Percentiles rank a stretch among this genome's conserved stretches.
Conservation (phyloP, 2,329 filamentous ascomycete species). For the Parastagonospora avenae region DNA sequence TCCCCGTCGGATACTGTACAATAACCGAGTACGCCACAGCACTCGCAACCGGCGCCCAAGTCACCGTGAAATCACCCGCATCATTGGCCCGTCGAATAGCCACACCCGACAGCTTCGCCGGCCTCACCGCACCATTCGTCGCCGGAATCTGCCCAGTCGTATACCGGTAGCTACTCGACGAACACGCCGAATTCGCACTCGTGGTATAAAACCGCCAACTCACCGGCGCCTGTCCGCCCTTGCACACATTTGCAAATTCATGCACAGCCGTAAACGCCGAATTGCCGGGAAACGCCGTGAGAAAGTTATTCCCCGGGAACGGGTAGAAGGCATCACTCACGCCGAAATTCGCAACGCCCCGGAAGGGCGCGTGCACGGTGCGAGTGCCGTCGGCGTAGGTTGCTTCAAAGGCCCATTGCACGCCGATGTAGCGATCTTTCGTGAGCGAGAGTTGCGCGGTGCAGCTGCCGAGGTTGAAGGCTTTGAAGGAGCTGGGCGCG, state of each 20-base stretch:
- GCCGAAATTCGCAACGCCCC: slow-evolving; percentile 2
- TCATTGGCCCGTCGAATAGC: slow-evolving; percentile 3
- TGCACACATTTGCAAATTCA: slow-evolving; percentile 12
- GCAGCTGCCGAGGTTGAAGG: slow-evolving; percentile 7
- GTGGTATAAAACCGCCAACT: slow-evolving; percentile 11
- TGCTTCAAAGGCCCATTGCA: slow-evolving; percentile 13
- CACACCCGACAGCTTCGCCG: slow-evolving; percentile 2
- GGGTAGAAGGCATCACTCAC: slow-evolving; percentile 11
- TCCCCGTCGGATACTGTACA: slow-evolving; percentile 11
- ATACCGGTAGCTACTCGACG: background rate
- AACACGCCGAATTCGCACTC: background rate
- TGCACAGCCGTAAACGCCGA: slow-evolving; percentile 12
- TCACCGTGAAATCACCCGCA: slow-evolving; percentile 8
- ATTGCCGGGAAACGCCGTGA: slow-evolving; percentile 6
- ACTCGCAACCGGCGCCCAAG: slow-evolving; percentile 5
- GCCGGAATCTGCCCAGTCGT: slow-evolving; percentile 3
- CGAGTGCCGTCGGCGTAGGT: slow-evolving; percentile 9
- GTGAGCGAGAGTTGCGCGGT: slow-evolving; percentile 8
- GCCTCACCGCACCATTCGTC: background rate
- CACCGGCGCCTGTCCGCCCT: slow-evolving; percentile 6
- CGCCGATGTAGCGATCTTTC: slow-evolving; percentile 11
- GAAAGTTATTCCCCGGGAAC: slow-evolving; percentile 9
- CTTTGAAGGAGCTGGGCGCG: slow-evolving; percentile 4
- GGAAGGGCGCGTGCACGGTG: slow-evolving; percentile 3
- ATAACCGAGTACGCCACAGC: slow-evolving; percentile 12